Evolutionary conservation across 192 early-diverging fungal genomes (phyloP).

Genomic region (Backusella luteola): DNA sequence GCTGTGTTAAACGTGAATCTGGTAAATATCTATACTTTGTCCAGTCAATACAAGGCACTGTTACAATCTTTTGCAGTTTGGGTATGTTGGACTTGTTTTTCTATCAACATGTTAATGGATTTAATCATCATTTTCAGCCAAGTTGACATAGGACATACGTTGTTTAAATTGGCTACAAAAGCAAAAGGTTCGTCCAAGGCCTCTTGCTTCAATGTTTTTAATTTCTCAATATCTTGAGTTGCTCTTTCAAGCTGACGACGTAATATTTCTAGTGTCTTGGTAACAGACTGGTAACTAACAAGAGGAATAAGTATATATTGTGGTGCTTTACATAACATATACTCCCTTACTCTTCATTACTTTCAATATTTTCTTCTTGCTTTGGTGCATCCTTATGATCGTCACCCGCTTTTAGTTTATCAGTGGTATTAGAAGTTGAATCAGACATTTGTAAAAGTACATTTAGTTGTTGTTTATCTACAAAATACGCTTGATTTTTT

Average conservation of each 20-base stretch:
- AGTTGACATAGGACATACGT: not conserved
- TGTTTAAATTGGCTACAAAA: slow-evolving; percentile 29
- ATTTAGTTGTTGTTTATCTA: not conserved
- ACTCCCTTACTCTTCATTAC: slow-evolving; percentile 1
- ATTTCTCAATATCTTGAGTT: slow-evolving; percentile 36
- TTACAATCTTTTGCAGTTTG: slow-evolving; percentile 28
- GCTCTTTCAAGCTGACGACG: slow-evolving; percentile 42
- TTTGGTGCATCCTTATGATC: not conserved
- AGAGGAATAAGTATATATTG: not conserved
- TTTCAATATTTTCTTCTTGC: slow-evolving; percentile 3
- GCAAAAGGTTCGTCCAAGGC: slow-evolving; percentile 43
- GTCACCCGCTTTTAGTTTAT: not conserved
- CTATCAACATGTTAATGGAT: not conserved
- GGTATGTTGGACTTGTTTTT: slow-evolving; percentile 16
- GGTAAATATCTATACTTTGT: slow-evolving; percentile 26
- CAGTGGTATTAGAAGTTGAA: not conserved
- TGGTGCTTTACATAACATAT: not conserved
- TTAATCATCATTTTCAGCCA: not conserved
- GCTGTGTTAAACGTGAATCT: slow-evolving; percentile 27
- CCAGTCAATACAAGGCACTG: slow-evolving; percentile 38
- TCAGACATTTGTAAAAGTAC: slow-evolving; percentile 3
- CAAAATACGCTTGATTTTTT: not conserved
- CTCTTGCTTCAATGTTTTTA: slow-evolving; percentile 42
- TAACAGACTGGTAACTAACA: slow-evolving; percentile 31
- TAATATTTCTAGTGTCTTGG: slow-evolving; percentile 25